Percentiles rank a stretch among this genome's conserved stretches.
These are phyloP conservation scores for Coniochaeta prunicola DNA, from an alignment of 2,329 filamentous ascomycete species.

Conservation along the genomic window DNA sequence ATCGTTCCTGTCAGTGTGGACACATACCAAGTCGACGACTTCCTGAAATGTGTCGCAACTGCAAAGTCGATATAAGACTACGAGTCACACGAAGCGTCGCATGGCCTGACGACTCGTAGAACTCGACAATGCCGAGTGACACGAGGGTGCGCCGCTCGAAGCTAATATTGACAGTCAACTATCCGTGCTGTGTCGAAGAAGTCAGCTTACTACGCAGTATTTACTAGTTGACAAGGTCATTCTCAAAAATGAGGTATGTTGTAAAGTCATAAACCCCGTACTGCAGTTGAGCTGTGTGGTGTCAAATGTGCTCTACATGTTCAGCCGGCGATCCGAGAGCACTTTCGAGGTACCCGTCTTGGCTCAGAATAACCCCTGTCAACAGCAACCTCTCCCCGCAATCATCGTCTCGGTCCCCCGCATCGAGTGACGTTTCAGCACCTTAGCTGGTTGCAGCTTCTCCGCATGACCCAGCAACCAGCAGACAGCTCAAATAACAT, in stretches of 20 bases:
- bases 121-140: not conserved
- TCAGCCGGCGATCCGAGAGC: not conserved
- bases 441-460: slow-evolving; percentile 7
- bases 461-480: not conserved
- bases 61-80: not conserved
- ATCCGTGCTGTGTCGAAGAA: too few relatives aligned
- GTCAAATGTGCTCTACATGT: too few relatives aligned
- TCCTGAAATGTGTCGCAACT: not conserved
- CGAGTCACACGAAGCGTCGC: not conserved
- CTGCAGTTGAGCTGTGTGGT: too few relatives aligned
- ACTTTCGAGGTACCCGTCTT: not conserved
- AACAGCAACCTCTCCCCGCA: not conserved
- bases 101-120: not conserved
- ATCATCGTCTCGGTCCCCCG: not conserved
- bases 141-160: not conserved
- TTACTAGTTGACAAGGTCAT: too few relatives aligned
- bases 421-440: not conserved
- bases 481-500: slow-evolving; percentile 5
- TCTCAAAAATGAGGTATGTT: too few relatives aligned
- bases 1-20: too few relatives aligned
- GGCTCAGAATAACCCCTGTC: slow-evolving; percentile 5
- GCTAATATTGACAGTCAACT: not conserved
- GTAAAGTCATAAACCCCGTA: too few relatives aligned
- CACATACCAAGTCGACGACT: not conserved
- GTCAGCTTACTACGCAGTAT: not conserved